Percentiles rank a stretch among this genome's conserved stretches.
phyloP scores from a whole-genome alignment of 2,329 filamentous ascomycete genomes.

The Knoxdaviesia proteae region DNA sequence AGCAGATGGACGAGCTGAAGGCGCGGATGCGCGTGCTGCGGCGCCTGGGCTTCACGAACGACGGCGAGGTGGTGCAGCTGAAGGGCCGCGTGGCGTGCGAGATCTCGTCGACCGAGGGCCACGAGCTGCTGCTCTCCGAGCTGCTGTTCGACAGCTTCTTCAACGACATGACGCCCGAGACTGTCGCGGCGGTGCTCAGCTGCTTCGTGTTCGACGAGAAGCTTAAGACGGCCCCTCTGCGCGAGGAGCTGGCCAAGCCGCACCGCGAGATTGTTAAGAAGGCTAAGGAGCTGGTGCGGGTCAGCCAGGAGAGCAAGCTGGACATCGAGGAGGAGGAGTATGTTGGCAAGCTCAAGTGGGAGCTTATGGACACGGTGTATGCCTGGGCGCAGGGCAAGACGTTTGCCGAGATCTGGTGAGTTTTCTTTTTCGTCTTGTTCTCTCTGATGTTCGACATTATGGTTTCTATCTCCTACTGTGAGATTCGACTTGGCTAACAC shows the following conservation, averaged over 20 bases:
- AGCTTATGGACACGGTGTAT: conserved; percentile 92
- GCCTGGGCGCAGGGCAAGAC: conserved; percentile 78
- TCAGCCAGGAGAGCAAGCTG: conserved; percentile 86
- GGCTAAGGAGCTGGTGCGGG: conserved; percentile 74
- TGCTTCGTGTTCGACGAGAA: conserved; percentile 98
- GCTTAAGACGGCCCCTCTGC: conserved; percentile 54
- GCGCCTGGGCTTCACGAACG: conserved; percentile 87
- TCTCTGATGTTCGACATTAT: background rate
- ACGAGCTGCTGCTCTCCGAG: conserved; percentile 83
- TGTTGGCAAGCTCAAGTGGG: conserved; percentile 69
- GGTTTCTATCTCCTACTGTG: background rate
- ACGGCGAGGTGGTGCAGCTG: conserved; percentile 82
- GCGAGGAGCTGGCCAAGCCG: conserved; percentile 71
- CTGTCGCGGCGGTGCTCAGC: conserved; percentile 68
- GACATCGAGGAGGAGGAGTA: conserved; percentile 92
- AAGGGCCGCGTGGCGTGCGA: conserved; percentile 96
- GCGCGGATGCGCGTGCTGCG: conserved; percentile 87
- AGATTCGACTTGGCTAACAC: background rate
- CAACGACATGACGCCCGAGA: conserved; percentile 79
- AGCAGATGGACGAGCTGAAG: conserved; percentile 91
- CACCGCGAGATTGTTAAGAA: conserved; percentile 73
- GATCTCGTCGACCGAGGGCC: conserved; percentile 76
- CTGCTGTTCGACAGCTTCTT: conserved; percentile 95
- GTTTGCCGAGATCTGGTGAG: conserved; percentile 89
- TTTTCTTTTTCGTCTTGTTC: conserved; percentile 8